Conservation (phyloP, 805 yeast genomes). For the Candida railenensis region DNA sequence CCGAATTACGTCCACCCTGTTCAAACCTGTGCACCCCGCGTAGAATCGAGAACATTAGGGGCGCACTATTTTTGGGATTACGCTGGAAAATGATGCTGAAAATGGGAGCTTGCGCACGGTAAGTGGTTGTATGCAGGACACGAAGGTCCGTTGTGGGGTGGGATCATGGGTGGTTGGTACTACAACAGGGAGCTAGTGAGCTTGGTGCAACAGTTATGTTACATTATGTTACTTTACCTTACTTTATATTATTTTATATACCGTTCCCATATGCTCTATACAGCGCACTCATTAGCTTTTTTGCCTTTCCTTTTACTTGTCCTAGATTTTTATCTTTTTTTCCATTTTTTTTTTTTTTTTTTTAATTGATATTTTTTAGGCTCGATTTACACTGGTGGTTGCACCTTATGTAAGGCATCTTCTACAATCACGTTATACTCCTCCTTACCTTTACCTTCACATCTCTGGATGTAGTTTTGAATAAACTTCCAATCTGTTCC, state of each 20-base stretch:
- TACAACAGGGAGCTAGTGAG: too few species aligned
- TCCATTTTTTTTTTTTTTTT: too few species aligned
- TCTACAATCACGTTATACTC: constrained; percentile 31
- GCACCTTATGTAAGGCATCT: constrained; percentile 31
- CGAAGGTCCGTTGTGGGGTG: too few species aligned
- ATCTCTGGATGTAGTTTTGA: constrained; percentile 22
- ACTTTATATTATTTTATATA: not conserved
- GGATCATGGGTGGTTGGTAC: too few species aligned
- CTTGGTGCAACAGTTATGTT: too few species aligned
- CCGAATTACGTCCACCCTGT: constrained; percentile 1
- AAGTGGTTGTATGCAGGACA: too few species aligned
- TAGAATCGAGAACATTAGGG: constrained; percentile 1
- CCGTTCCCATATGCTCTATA: not conserved
- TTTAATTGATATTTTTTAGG: not conserved
- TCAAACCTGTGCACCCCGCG: constrained; percentile 3
- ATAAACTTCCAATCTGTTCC: constrained; percentile 40
- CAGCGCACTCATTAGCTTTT: not conserved
- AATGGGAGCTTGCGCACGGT: too few species aligned
- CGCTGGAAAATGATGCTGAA: too few species aligned
- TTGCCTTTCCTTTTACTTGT: not conserved
- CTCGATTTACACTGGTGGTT: constrained; percentile 33
- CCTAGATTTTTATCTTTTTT: not conserved
- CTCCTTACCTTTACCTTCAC: constrained; percentile 10
- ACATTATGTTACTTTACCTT: not conserved
- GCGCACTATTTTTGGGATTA: not conserved